Base-by-base conservation (phyloP, 768 basidiomycete species). In the Leucogyrophana mollusca region DNA sequence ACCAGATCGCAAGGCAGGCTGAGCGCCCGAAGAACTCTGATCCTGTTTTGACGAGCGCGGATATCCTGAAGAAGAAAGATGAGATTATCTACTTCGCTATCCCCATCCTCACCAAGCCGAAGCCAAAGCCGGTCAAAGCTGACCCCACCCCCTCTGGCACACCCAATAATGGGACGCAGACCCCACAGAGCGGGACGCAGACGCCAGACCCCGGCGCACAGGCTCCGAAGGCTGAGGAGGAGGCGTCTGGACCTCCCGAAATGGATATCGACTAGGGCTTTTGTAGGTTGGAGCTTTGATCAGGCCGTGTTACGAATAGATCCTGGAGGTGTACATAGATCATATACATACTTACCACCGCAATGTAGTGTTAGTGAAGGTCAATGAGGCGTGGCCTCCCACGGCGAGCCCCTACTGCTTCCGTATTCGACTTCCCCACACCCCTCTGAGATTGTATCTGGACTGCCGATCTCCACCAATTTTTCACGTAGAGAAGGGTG, bases 11-110 rank as follows among this genome's bases (percentile, higher is more conserved):
- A 50, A 74, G 85, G 56, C 96, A 98, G 77, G 76, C 79, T 7
- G 95, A 98, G 76, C 75, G 85, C 45, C 71, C 87, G 64, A 95
- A 96, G 84, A 87, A 90, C 63, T 82, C 85, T 45, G 86, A 94
- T 62, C 87, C 93, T 20, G 79, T 91, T 49, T 67, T 98, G 66
- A 92, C 78, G 48, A 78, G 74, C 40, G 83, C 74, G 48, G 93
- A 98, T 66, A 87, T 96, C 54, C 63, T 72, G 68, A 94, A 94
- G 87, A 90, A 87, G 79, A 76, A 83, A 58, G 95, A 99, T 52
- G 96, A 98, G 67, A 68, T 94, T 49, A 82, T 90, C 52, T 96
- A 90, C 74, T 87, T 90, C 57, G 86, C 88, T 39, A 82, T 84
- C 21, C 91, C 92, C 23, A 95, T 97, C 69, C 73, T 99, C 65